A percentile compares a stretch with the other conserved stretches of the same genome.
phyloP scores from a whole-genome alignment of 2,329 filamentous ascomycete species.

The Nigrograna mackinnonii region DNA sequence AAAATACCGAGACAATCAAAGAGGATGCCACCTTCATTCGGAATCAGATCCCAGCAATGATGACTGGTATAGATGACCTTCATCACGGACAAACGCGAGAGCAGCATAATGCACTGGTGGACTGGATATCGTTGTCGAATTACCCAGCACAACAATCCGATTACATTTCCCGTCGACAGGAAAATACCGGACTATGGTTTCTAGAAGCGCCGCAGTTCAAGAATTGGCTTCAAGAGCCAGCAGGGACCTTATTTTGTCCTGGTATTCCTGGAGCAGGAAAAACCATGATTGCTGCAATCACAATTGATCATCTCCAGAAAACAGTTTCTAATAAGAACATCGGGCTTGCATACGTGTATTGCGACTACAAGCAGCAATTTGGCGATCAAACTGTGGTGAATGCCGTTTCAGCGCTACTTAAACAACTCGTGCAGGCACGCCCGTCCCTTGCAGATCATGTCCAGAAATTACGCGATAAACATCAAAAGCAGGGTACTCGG shows the following conservation, averaged over 20 bases:
- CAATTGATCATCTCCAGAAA: constrained; percentile 14
- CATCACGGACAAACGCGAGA: constrained; percentile 6
- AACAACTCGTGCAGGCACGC: constrained; percentile 33
- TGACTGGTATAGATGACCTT: constrained; percentile 5
- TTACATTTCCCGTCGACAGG: constrained; percentile 11
- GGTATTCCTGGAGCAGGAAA: constrained; percentile 32
- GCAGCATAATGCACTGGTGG: constrained; percentile 9
- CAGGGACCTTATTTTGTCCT: constrained; percentile 22
- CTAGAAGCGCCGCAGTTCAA: constrained; percentile 3
- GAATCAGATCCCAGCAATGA: no score
- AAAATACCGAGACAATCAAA: no score
- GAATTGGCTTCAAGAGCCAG: constrained; percentile 13
- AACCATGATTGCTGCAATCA: constrained; percentile 27
- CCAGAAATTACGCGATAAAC: constrained; percentile 22
- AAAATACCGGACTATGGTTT: constrained; percentile 24
- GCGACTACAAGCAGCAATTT: constrained; percentile 28
- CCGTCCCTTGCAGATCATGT: constrained; percentile 18
- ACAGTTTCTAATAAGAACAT: constrained; percentile 1
- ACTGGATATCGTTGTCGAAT: constrained; percentile 15
- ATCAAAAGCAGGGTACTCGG: constrained; percentile 16
- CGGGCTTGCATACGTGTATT: constrained; percentile 38
- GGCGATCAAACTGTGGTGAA: constrained; percentile 19
- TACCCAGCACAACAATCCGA: constrained; percentile 17
- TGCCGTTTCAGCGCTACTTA: constrained; percentile 32
- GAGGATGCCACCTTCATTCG: constrained; percentile 1